phyloP scores from a whole-genome alignment of 1,284 basidiomycete genomes.

The Puccinia triticina region DNA sequence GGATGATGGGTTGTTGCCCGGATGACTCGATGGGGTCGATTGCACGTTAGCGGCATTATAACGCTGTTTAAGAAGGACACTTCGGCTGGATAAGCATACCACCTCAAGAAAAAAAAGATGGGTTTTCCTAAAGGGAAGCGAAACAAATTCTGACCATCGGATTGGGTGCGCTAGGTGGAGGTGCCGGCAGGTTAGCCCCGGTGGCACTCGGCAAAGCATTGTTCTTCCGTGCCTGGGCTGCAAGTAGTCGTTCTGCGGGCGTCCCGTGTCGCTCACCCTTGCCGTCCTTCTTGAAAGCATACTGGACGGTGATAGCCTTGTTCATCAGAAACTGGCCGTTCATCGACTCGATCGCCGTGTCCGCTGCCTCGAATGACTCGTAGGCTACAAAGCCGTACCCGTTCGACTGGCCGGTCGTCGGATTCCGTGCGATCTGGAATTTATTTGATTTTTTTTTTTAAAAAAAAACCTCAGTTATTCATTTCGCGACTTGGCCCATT shows the following conservation, averaged over 20 bases:
- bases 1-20: slow-evolving; percentile 24
- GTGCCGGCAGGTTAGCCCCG: slow-evolving; percentile 67
- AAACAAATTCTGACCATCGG: slow-evolving; percentile 62
- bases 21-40: slow-evolving; percentile 18
- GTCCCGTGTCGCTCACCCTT: slow-evolving; percentile 97
- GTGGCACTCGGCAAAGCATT: slow-evolving; percentile 73
- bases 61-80: background rate
- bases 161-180: slow-evolving; percentile 64
- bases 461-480: background rate
- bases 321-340: slow-evolving; percentile 97
- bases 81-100: background rate
- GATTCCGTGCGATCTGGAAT: slow-evolving; percentile 79
- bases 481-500: background rate
- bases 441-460: no score
- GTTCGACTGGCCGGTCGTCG: slow-evolving; percentile 80
- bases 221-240: slow-evolving; percentile 92
- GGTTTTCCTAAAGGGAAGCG: slow-evolving; percentile 49
- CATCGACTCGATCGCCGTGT: slow-evolving; percentile 94
- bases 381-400: slow-evolving; percentile 96
- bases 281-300: slow-evolving; percentile 98
- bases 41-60: slow-evolving; percentile 53
- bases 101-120: background rate
- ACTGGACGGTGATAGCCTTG: slow-evolving; percentile 92
- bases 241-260: slow-evolving; percentile 87
- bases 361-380: slow-evolving; percentile 94